These are phyloP conservation scores for Canavalia ensiformis DNA, from an alignment of 306 rosid species.

Conservation along the genomic window DNA sequence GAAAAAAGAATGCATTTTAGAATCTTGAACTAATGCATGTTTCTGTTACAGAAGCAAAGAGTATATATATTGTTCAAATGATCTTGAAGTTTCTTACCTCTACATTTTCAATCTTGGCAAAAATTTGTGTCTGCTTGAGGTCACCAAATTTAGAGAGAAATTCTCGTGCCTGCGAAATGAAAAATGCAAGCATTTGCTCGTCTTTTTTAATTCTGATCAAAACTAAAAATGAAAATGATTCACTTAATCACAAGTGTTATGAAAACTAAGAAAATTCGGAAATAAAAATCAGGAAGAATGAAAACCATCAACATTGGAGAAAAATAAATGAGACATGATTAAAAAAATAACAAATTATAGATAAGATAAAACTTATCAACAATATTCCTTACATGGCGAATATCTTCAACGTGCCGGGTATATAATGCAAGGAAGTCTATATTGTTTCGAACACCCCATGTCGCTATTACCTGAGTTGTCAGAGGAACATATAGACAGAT, in stretches of 20 bases:
- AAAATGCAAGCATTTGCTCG: constrained; percentile 12
- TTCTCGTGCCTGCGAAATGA: constrained; percentile 74
- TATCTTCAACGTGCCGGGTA: constrained; percentile 86
- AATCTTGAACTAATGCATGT: constrained; percentile 19
- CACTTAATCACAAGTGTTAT: background rate
- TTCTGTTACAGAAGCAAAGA: constrained; percentile 12
- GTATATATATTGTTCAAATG: background rate
- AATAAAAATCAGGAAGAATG: constrained; percentile 35
- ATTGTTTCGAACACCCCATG: constrained; percentile 86
- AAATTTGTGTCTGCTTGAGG: constrained; percentile 80
- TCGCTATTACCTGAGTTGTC: constrained; percentile 73
- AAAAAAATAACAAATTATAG: background rate
- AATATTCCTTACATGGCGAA: constrained; percentile 75
- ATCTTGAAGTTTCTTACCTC: constrained; percentile 62
- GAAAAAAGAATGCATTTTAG: constrained; percentile 37
- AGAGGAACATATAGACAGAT: constrained; percentile 22
- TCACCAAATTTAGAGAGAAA: constrained; percentile 54
- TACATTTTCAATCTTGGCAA: constrained; percentile 81
- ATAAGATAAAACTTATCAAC: constrained; percentile 27
- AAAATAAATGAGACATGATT: constrained; percentile 7
- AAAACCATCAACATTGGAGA: background rate
- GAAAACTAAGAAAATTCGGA: constrained; percentile 26
- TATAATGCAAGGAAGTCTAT: constrained; percentile 83
- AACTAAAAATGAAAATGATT: constrained; percentile 1
- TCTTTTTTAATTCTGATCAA: background rate